Percentiles rank a stretch among this genome's conserved stretches.
Evolutionary conservation across 2,329 filamentous ascomycete species (phyloP).

Genomic region (Phaeoacremonium minimum): DNA sequence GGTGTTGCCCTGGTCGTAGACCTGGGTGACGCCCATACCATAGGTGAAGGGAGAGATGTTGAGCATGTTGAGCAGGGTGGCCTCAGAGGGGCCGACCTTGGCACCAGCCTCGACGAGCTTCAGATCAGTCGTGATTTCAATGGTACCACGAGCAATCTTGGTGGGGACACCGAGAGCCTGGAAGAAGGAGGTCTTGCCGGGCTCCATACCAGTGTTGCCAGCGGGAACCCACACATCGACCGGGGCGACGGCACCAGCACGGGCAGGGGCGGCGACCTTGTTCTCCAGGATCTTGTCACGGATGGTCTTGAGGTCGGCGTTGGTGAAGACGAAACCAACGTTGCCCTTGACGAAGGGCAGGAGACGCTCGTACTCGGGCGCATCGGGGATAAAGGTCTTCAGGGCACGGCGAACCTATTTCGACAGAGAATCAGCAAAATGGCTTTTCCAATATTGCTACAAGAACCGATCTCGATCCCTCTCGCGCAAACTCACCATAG

Average conservation of each 20-base stretch:
- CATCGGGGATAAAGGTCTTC: slow-evolving; percentile 86
- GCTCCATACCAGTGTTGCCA: slow-evolving; percentile 99
- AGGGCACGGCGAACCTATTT: slow-evolving; percentile 85
- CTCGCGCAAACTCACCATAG: slow-evolving; percentile 68
- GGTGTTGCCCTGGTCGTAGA: slow-evolving; percentile 95
- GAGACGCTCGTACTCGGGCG: slow-evolving; percentile 96
- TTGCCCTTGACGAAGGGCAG: slow-evolving; percentile 96
- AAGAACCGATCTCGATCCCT: background rate
- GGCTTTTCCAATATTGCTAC: slow-evolving; percentile 1
- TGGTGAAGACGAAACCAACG: slow-evolving; percentile 99
- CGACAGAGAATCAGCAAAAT: background rate
- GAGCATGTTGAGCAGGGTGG: slow-evolving; percentile 98
- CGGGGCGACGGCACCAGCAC: slow-evolving; percentile 95
- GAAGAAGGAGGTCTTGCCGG: slow-evolving; percentile 99
- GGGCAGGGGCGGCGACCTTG: slow-evolving; percentile 95
- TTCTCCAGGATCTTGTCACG: slow-evolving; percentile 94
- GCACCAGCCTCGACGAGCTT: slow-evolving; percentile 90
- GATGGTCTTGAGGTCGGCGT: slow-evolving; percentile 84
- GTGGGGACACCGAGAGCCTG: slow-evolving; percentile 99
- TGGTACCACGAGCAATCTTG: slow-evolving; percentile 99
- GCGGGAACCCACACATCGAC: slow-evolving; percentile 91
- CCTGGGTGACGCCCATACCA: slow-evolving; percentile 92
- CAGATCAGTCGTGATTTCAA: slow-evolving; percentile 97
- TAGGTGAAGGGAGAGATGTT: slow-evolving; percentile 99
- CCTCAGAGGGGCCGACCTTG: slow-evolving; percentile 99